These are phyloP conservation scores for Sporothrix inflata DNA, from an alignment of 2,329 filamentous ascomycete genomes.

Conservation along the genomic window DNA sequence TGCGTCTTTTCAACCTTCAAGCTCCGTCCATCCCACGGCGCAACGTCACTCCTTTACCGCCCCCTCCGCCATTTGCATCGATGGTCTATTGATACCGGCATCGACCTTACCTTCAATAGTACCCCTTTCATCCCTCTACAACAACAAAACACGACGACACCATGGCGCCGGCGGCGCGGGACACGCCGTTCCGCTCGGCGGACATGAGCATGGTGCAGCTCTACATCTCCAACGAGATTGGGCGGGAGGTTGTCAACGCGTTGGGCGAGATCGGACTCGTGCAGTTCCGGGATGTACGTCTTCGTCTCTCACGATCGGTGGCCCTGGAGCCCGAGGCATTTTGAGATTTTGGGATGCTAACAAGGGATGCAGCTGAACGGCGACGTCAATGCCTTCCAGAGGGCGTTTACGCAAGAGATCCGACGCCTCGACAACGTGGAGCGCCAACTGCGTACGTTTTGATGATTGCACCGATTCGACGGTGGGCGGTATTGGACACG, in stretches of 20 bases:
- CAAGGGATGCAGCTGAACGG: slow-evolving; percentile 74
- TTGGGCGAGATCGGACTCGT: slow-evolving; percentile 94
- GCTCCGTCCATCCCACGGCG: slow-evolving; percentile 30
- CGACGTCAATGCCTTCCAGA: slow-evolving; percentile 90
- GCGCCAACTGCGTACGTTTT: slow-evolving; percentile 82
- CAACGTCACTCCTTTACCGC: slow-evolving; percentile 22
- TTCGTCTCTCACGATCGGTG: no score
- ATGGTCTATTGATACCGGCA: neutral
- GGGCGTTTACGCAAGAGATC: slow-evolving; percentile 97
- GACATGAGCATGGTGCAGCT: slow-evolving; percentile 99
- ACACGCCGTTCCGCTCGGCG: slow-evolving; percentile 99
- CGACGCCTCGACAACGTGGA: slow-evolving; percentile 97
- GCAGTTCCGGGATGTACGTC: slow-evolving; percentile 91
- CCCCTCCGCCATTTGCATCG: slow-evolving; percentile 14
- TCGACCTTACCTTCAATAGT: neutral
- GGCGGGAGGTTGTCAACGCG: slow-evolving; percentile 94
- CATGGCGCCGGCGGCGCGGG: slow-evolving; percentile 69
- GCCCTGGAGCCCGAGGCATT: neutral
- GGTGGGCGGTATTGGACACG: no score
- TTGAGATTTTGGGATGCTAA: slow-evolving; percentile 29
- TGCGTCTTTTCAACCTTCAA: slow-evolving; percentile 28
- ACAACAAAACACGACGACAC: slow-evolving; percentile 36
- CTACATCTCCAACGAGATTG: slow-evolving; percentile 98
- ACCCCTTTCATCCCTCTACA: neutral
- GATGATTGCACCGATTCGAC: neutral